Evolutionary conservation across 2,329 filamentous ascomycete genomes (phyloP), one percentile per base, ranked within the genome.

Genomic region (Aspergillus uvarum): DNA sequence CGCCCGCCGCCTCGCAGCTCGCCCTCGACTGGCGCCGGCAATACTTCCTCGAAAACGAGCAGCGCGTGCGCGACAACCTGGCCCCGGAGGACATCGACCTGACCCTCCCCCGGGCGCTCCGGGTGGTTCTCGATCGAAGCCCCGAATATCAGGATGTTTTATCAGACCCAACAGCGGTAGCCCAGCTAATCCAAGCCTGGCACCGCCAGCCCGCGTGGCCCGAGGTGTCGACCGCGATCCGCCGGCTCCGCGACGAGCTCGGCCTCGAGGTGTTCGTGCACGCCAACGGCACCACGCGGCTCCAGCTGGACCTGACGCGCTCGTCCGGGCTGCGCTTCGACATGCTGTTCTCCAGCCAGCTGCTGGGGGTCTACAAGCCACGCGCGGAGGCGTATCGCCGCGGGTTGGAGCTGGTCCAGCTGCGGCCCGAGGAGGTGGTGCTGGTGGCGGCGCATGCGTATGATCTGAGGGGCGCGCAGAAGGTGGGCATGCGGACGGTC

Each of bases 391-490:
- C 74, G 7, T 86, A 85, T 65, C 54, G 66, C 7, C 81, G 78
- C 58, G 79, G 74, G 0, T 63, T 85, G 55, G 67, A 77, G 11
- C 67, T 85, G 3, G 71, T 84, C 3, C 73, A 77, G 44, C 64
- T 79, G 3, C 67, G 67, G 22, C 74, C 82, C 0, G 77, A 82
- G n/a, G 78, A 85, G 56, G 79, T 77, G 19, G 76, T 82, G 10
- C 75, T 83, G 78, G 81, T 85, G 2, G 82, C 83, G 3, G 82
- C 82, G 1, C 83, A 86, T 73, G 80, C 81, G 2, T 85, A 83
- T 65, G 84, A 85, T 67, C 56, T 82, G 22, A 72, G 80, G 16
- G 83, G 77, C 1, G 84, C 81, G 14, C 79, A 79, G 65, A 65
- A 66, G 1, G 71, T 77, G 47, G 83, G 83, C 0, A 78, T 86